Evolutionary conservation across 805 yeast genomes (phyloP).

Genomic region (Metschnikowia lochheadii): DNA sequence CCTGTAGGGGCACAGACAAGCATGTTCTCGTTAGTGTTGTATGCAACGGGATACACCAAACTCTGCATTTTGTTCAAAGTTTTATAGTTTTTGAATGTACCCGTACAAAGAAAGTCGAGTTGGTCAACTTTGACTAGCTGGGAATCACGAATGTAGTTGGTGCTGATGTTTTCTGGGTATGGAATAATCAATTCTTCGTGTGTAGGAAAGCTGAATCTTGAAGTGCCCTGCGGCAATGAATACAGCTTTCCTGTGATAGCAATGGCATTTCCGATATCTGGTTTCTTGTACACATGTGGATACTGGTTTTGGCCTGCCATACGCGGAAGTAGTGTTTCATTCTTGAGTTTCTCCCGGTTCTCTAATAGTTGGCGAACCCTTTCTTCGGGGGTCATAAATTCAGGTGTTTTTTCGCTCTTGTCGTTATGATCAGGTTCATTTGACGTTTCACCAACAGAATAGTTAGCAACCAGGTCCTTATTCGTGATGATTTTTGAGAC

Average conservation of each 20-base stretch:
- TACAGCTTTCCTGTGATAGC: constrained; percentile 79
- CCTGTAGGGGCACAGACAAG: constrained; percentile 22
- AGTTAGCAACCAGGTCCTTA: constrained; percentile 20
- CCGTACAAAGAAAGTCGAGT: constrained; percentile 73
- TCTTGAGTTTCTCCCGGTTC: constrained; percentile 48
- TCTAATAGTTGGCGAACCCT: constrained; percentile 49
- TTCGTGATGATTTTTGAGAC: constrained; percentile 59
- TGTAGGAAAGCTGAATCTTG: constrained; percentile 53
- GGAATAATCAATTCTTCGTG: constrained; percentile 88
- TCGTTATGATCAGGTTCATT: constrained; percentile 11
- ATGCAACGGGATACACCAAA: constrained; percentile 86
- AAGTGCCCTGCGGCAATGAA: constrained; percentile 77
- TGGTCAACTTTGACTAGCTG: constrained; percentile 55
- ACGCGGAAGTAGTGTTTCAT: constrained; percentile 46
- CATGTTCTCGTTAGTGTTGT: constrained; percentile 91
- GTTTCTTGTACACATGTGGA: constrained; percentile 82
- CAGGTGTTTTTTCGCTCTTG: constrained; percentile 4
- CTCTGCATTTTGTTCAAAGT: constrained; percentile 86
- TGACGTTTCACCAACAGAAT: not conserved
- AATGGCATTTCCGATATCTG: constrained; percentile 52
- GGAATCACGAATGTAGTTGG: constrained; percentile 39
- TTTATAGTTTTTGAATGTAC: constrained; percentile 77
- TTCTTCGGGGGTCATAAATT: constrained; percentile 50
- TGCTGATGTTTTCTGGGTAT: constrained; percentile 49
- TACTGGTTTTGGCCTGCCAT: constrained; percentile 45